Conservation (phyloP, 1,139 yeast genomes). For the Geotrichum candidum region DNA sequence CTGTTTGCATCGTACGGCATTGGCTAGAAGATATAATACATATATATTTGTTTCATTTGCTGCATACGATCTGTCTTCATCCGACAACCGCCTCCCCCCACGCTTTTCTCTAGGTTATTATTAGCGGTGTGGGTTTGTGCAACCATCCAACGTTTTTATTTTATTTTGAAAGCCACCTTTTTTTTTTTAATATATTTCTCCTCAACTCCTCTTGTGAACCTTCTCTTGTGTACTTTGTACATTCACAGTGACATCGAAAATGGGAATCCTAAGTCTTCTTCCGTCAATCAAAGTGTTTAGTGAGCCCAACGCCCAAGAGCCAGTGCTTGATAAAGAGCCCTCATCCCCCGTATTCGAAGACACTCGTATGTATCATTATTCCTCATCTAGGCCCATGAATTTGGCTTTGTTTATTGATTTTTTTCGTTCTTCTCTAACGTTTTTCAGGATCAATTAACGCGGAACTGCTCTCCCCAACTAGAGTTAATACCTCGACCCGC, state of each 20-base stretch:
- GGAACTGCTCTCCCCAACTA: neutral
- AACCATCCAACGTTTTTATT: neutral
- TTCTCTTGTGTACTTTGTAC: neutral
- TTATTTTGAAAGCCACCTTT: neutral
- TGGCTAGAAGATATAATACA: too few species aligned
- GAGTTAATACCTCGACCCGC: neutral
- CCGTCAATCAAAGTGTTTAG: conserved; percentile 6
- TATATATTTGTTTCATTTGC: neutral
- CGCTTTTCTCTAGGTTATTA: neutral
- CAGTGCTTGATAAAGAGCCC: neutral
- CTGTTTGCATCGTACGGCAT: too few species aligned
- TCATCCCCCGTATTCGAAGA: neutral
- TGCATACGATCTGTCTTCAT: too few species aligned
- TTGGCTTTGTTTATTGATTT: neutral
- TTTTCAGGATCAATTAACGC: neutral
- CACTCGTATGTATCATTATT: neutral
- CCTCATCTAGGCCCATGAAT: too few species aligned
- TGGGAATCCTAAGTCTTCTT: conserved; percentile 9
- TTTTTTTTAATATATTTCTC: neutral
- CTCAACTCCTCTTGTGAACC: neutral
- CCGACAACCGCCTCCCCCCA: neutral
- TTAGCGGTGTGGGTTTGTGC: too few species aligned
- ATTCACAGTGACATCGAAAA: neutral
- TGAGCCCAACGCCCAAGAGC: neutral
- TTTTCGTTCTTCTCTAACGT: neutral